Base-by-base conservation (phyloP, 129 eudicot species). In the Helianthus tuberosus region DNA sequence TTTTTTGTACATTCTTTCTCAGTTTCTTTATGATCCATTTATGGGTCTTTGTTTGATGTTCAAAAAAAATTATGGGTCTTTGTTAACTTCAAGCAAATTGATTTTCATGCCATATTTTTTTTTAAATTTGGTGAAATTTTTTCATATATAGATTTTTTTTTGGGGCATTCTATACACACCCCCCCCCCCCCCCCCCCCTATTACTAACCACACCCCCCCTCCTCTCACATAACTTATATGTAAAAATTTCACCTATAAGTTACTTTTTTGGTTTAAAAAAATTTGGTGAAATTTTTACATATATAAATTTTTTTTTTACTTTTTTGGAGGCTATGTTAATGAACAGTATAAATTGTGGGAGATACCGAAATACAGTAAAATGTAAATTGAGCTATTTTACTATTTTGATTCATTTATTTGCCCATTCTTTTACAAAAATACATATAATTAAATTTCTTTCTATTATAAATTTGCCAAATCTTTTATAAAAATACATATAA, bases 281-380 rank as follows among this genome's bases (percentile, higher is more conserved):
- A 20, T 25, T 61, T 49, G 1, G 14, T 23, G 72, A 63, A 51
- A 25, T 38, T 16, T 13, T 25, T 43, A 48, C 13, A 1, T 12
- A 10, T 32, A 55, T 27, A 27, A 2, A 27, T 50, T 8, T 71
- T 0, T 61, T n/a, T 50, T 39, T 69, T 48, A 69, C 7, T 43
- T 78, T 78, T 48, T 58, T 41, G n/a, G 38, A 53, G 47, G 77
- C 11, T 71, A 8, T 71, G 25, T 52, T 20, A 39, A 25, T 64
- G 69, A 69, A 66, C 57, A 71, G 17, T 73, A 17, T 64, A 66
- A 66, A 57, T 47, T 68, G 68, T 75, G 39, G 54, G 71, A 51
- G 48, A 32, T 68, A 64, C 74, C 81, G 78, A 80, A 48, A 66
- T 64, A 62, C 52, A 48, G 58, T 44, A 32, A 77, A 32, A 64